Percentiles rank a stretch among this genome's conserved stretches.
phyloP scores from a whole-genome alignment of 306 rosid species.

The Fagus crenata region DNA sequence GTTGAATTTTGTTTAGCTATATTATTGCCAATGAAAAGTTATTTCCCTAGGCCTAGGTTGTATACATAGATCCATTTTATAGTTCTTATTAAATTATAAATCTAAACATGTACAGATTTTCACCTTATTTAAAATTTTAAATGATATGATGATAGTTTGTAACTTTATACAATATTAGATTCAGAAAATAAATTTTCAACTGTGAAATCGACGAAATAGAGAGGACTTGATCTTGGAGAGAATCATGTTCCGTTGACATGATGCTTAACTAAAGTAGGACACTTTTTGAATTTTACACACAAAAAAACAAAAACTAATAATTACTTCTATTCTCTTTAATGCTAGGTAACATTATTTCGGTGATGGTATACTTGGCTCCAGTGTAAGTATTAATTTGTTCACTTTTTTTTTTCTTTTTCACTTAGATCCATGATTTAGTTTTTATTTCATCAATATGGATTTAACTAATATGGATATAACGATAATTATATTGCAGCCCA shows the following conservation, averaged over 20 bases:
- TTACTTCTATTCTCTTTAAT: slow-evolving; percentile 9
- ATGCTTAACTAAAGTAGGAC: too few species aligned
- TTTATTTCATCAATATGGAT: not conserved
- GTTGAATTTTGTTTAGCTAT: not conserved
- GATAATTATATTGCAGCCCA: slow-evolving; percentile 42
- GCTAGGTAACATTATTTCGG: slow-evolving; percentile 73
- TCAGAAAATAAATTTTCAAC: too few species aligned
- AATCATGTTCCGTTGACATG: too few species aligned
- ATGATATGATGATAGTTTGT: too few species aligned
- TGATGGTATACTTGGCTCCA: slow-evolving; percentile 91
- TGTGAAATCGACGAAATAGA: too few species aligned
- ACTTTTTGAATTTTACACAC: too few species aligned
- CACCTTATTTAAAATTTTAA: too few species aligned
- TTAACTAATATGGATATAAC: not conserved
- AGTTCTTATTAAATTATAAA: too few species aligned
- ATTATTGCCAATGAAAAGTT: not conserved
- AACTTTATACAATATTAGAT: too few species aligned
- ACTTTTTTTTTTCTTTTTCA: not conserved
- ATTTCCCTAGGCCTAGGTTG: not conserved
- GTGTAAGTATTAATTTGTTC: slow-evolving; percentile 47
- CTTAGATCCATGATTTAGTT: not conserved
- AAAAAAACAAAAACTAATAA: not conserved
- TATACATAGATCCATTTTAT: not conserved
- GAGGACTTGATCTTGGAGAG: too few species aligned
- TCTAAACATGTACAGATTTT: too few species aligned